Evolutionary conservation across 345 rosid species (phyloP).

Genomic region (Linum trigynum): DNA sequence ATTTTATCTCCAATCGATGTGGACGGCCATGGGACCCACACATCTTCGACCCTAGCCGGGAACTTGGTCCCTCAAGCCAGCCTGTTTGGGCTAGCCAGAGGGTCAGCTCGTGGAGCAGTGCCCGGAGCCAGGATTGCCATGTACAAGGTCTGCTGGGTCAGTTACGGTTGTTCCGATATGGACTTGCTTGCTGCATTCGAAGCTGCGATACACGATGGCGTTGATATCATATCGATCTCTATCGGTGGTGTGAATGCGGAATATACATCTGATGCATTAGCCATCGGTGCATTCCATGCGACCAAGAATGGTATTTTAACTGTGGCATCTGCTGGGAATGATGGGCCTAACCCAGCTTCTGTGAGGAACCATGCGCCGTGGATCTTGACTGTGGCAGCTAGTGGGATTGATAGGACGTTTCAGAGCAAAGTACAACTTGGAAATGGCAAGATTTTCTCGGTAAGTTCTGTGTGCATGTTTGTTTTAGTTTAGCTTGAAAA

Average conservation of each 20-base stretch:
- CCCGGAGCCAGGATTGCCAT: neutral
- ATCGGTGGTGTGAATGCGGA: conserved; percentile 21
- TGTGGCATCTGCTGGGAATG: conserved; percentile 70
- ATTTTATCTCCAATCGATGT: conserved; percentile 18
- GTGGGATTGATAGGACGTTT: conserved; percentile 64
- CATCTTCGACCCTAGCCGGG: conserved; percentile 4
- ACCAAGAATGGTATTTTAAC: conserved; percentile 70
- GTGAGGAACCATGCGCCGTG: conserved; percentile 79
- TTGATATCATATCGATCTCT: neutral
- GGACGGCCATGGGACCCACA: neutral
- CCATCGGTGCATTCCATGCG: conserved; percentile 80
- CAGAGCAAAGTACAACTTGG: conserved; percentile 55
- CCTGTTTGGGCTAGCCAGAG: conserved; percentile 4
- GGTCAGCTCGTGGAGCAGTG: conserved; percentile 1
- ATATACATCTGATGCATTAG: conserved; percentile 42
- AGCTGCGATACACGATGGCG: conserved; percentile 7
- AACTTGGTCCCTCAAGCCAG: neutral
- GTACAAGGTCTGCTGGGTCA: conserved; percentile 4
- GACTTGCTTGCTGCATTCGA: conserved; percentile 3
- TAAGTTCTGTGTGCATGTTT: conserved; percentile 19
- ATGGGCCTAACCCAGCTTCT: conserved; percentile 44
- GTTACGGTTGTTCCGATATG: neutral
- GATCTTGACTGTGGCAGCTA: conserved; percentile 83
- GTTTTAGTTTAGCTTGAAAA: no score
- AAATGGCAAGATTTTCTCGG: conserved; percentile 44